These are phyloP conservation scores for Asterophora lycoperdoides DNA, from an alignment of 768 basidiomycete species.

Conservation along the genomic window DNA sequence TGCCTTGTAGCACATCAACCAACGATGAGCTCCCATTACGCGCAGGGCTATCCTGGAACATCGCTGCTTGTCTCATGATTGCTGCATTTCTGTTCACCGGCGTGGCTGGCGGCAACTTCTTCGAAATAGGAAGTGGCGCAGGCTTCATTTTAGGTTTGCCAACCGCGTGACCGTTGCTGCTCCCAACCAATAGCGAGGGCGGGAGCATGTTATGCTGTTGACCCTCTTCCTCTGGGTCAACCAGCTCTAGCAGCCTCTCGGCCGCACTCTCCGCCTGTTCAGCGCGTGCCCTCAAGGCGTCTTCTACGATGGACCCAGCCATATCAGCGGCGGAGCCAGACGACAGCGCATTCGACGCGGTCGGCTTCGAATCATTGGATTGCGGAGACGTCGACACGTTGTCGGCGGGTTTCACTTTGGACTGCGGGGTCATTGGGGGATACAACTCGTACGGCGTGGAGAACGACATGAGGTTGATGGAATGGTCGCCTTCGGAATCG, in stretches of 20 bases:
- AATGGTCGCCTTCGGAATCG: constrained; percentile 63
- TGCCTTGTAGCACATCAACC: constrained; percentile 63
- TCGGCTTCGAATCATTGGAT: constrained; percentile 46
- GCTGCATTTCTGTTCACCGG: constrained; percentile 55
- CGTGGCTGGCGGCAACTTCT: constrained; percentile 49
- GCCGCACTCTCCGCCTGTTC: constrained; percentile 94
- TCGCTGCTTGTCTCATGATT: constrained; percentile 69
- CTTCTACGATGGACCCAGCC: constrained; percentile 60
- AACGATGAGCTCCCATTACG: constrained; percentile 52
- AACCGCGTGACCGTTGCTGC: constrained; percentile 29
- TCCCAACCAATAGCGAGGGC: constrained; percentile 46
- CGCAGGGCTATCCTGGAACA: constrained; percentile 80
- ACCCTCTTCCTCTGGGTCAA: constrained; percentile 70
- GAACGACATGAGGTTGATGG: constrained; percentile 66
- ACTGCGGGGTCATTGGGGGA: constrained; percentile 27
- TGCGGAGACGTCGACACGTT: constrained; percentile 50
- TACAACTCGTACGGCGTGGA: constrained; percentile 61
- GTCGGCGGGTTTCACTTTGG: constrained; percentile 28
- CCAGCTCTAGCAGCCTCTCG: constrained; percentile 79
- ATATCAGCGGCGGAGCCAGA: constrained; percentile 44
- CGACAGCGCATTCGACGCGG: constrained; percentile 57
- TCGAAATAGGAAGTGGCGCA: constrained; percentile 30
- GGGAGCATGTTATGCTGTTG: constrained; percentile 51
- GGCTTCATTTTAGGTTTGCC: constrained; percentile 40
- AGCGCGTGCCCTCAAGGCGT: constrained; percentile 80